Base-by-base conservation (phyloP, 2,329 filamentous ascomycete genomes). In the Alternaria conjuncta region DNA sequence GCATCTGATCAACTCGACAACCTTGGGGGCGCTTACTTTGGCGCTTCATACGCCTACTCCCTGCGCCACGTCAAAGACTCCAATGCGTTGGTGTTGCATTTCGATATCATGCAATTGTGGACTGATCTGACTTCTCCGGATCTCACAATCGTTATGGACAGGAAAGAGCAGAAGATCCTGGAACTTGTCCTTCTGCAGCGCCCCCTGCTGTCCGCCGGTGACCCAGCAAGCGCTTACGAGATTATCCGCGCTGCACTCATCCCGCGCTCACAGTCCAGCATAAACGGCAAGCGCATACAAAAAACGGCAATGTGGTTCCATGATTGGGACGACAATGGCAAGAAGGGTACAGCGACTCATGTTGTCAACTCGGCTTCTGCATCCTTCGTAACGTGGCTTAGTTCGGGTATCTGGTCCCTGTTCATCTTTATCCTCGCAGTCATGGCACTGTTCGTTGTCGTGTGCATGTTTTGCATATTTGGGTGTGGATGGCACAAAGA, bases 1-100 rank as follows among this genome's bases (percentile, higher is more conserved):
- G 36, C 56, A n/a, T 67, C 50, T 20, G 64, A 67, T 55, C 65
- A 74, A 41, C 71, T 77, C 25, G 71, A 76, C 62, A 64, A 53
- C 12, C 50, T 68, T 10, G 71, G 71, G 9, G 69, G 69, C 49
- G 71, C 63, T 15, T 68, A 62, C 51, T 73, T 78, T 23, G 76
- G 74, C 28, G 66, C 77, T 10, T 77, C 74, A 1, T 79, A 79
- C 55, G 62, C 65, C 15, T 71, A 71, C 47, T 74, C 75, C 0
- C 47, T 77, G 2, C 72, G 65, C 36, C 62, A 36, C 15, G 23
- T 77, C 36, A 57, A 64, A 15, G 54, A 64, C 15, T 65, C 66
- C 4, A 46, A 62, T 30, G 73, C 74, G 4, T 53, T 75, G 0
- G 21, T 79, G 1, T 72, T 78, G 63, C 71, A 72, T 9, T 74